phyloP scores from a whole-genome alignment of 805 yeast species.

The Candida morakotiae region DNA sequence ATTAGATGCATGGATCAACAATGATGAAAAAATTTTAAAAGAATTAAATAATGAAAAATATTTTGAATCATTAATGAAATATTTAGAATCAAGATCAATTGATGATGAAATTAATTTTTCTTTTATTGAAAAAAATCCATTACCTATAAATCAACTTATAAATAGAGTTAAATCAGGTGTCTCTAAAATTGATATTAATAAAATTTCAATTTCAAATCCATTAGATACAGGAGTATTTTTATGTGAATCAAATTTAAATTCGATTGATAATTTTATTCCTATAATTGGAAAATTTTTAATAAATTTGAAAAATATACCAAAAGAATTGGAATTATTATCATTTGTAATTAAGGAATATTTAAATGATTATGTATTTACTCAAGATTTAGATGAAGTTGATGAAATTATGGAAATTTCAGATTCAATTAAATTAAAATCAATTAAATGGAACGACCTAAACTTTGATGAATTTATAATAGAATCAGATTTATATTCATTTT shows the following conservation, averaged over 20 bases:
- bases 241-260: conserved; percentile 3
- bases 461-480: not conserved
- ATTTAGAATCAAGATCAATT: conserved; percentile 6
- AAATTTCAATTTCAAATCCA: conserved; percentile 45
- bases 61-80: conserved; percentile 11
- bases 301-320: not conserved
- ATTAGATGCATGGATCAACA: conserved; percentile 14
- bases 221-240: conserved; percentile 39
- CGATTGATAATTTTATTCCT: conserved; percentile 5
- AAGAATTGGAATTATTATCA: conserved; percentile 1
- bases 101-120: conserved; percentile 12
- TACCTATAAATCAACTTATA: conserved; percentile 23
- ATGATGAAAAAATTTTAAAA: conserved; percentile 10
- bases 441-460: conserved; percentile 1
- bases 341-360: conserved; percentile 15
- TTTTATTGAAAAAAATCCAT: conserved; percentile 5
- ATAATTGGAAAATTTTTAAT: conserved; percentile 7
- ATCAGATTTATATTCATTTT: conserved; percentile 11
- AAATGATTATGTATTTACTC: conserved; percentile 17
- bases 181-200: conserved; percentile 11
- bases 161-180: conserved; percentile 13
- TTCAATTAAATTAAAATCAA: not conserved
- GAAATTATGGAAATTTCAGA: conserved; percentile 1
- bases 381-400: conserved; percentile 1
- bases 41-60: conserved; percentile 6